These are phyloP conservation scores for Erythrobasidium yunnanense DNA, from an alignment of 768 basidiomycete genomes.

Conservation along the genomic window DNA sequence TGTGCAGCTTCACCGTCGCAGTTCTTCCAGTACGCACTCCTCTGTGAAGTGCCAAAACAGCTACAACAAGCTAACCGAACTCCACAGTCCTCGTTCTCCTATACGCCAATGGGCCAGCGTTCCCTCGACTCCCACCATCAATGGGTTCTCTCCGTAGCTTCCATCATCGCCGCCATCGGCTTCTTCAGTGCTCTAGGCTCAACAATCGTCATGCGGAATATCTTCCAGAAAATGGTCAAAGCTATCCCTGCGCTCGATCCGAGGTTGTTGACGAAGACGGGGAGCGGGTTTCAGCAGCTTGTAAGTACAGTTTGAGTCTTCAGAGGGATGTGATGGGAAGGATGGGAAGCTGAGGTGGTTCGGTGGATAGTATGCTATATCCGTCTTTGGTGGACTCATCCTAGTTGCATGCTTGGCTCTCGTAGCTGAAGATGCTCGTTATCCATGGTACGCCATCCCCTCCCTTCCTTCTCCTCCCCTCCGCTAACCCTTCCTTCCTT, in stretches of 20 bases:
- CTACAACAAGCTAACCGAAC: neutral
- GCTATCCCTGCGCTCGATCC: conserved; percentile 10
- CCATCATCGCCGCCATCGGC: neutral
- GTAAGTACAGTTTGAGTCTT: neutral
- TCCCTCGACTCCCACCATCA: neutral
- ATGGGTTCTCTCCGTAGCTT: neutral
- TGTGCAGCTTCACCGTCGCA: neutral
- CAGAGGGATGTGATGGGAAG: neutral
- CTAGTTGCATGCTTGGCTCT: conserved; percentile 1
- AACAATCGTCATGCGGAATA: neutral
- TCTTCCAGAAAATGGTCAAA: neutral
- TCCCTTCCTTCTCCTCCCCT: neutral
- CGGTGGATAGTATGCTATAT: neutral
- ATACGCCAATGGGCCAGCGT: neutral
- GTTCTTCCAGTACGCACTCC: neutral
- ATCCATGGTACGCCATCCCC: conserved; percentile 8
- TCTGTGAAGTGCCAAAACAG: neutral
- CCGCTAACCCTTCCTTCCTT: neutral
- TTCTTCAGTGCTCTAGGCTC: neutral
- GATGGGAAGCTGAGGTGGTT: no score
- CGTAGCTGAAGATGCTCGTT: conserved; percentile 6
- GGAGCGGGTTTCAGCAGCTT: conserved; percentile 17
- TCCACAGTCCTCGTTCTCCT: neutral
- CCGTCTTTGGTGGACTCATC: neutral
- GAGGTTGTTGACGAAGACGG: neutral